These are phyloP conservation scores for Ophiostoma montium DNA, from an alignment of 2,329 filamentous ascomycete genomes.

Conservation along the genomic window DNA sequence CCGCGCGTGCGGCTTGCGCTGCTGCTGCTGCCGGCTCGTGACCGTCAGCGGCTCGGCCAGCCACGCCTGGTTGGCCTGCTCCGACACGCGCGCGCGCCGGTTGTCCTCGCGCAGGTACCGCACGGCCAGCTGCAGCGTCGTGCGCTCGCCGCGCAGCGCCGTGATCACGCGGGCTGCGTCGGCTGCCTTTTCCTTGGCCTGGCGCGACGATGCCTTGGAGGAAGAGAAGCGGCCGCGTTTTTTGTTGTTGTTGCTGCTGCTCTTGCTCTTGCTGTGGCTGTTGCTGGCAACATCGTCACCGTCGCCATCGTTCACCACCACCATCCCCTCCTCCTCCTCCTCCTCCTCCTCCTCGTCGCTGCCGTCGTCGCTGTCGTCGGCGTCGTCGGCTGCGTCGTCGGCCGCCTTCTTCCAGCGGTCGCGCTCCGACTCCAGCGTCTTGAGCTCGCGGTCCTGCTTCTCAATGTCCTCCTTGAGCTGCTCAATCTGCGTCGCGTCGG, in stretches of 20 bases:
- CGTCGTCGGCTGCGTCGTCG: slow-evolving; percentile 43
- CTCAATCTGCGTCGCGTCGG: slow-evolving; percentile 33
- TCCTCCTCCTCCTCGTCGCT: slow-evolving; percentile 1
- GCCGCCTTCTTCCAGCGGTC: slow-evolving; percentile 61
- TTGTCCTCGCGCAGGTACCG: slow-evolving; percentile 56
- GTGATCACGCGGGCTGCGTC: slow-evolving; percentile 62
- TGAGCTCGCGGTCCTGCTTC: slow-evolving; percentile 52
- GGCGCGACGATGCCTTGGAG: slow-evolving; percentile 1
- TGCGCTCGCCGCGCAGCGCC: slow-evolving; percentile 53
- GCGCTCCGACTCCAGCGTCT: slow-evolving; percentile 48
- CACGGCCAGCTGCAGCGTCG: slow-evolving; percentile 48
- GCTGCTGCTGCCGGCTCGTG: slow-evolving; percentile 18
- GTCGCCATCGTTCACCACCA: not conserved
- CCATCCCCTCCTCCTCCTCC: not conserved
- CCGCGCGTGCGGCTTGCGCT: not conserved
- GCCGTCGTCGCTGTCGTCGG: slow-evolving; percentile 21
- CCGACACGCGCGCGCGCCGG: slow-evolving; percentile 42
- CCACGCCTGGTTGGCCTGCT: slow-evolving; percentile 46
- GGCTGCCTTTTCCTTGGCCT: slow-evolving; percentile 45
- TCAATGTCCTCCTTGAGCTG: slow-evolving; percentile 50
- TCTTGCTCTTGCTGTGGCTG: no score
- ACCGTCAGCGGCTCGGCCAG: slow-evolving; percentile 44
- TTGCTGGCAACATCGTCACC: not conserved
- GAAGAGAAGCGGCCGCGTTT: no score
- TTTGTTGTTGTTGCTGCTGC: no score